Evolutionary conservation across 768 basidiomycete genomes (phyloP).

Genomic region (Hirschioporus abietinus): DNA sequence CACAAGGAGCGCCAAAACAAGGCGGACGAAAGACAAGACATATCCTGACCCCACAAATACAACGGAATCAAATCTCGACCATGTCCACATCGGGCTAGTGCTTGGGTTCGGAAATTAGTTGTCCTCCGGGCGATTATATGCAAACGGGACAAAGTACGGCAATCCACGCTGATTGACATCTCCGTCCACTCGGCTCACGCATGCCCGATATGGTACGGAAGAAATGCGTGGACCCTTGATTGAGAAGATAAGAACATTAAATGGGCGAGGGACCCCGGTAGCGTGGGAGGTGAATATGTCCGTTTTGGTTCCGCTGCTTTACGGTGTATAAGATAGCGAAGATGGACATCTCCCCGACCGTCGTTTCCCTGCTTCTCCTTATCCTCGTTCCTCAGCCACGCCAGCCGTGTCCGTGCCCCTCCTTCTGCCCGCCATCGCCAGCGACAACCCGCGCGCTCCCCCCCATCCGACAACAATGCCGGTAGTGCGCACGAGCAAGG

Average conservation of each 20-base stretch:
- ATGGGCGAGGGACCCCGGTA: neutral
- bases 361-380: neutral
- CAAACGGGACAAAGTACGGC: neutral
- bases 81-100: neutral
- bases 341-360: neutral
- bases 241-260: neutral
- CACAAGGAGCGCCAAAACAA: neutral
- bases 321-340: neutral
- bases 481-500: neutral
- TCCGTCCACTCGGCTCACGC: neutral
- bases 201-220: neutral
- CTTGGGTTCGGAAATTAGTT: neutral
- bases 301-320: neutral
- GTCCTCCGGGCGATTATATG: neutral
- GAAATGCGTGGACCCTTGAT: neutral
- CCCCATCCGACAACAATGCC: neutral
- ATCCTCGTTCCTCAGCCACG: constrained; percentile 1
- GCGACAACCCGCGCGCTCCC: neutral
- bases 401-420: neutral
- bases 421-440: neutral
- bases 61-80: neutral
- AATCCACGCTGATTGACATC: neutral
- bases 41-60: neutral
- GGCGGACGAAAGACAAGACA: neutral
- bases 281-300: neutral